Conservation (phyloP, 345 rosid species). For the Sapria himalayana region DNA sequence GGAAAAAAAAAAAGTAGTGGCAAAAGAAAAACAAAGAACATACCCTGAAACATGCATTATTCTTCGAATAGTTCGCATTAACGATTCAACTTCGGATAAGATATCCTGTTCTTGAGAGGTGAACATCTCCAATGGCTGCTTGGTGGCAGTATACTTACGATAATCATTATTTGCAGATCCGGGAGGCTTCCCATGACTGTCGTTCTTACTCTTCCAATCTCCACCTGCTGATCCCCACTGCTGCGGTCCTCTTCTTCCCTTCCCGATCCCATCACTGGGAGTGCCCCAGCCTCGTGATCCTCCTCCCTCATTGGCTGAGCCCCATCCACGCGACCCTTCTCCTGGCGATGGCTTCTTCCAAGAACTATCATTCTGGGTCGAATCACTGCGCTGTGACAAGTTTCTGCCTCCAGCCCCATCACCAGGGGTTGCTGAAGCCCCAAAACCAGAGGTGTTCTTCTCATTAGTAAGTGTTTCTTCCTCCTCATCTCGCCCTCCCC, state of each 20-base stretch:
- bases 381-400: neutral
- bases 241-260: slow-evolving; percentile 21
- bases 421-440: too few species aligned
- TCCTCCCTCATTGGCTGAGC: slow-evolving; percentile 18
- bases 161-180: slow-evolving; percentile 17
- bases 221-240: slow-evolving; percentile 27
- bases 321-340: slow-evolving; percentile 17
- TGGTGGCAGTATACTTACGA: slow-evolving; percentile 25
- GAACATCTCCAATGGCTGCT: slow-evolving; percentile 61
- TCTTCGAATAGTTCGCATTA: slow-evolving; percentile 39
- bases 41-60: slow-evolving; percentile 55
- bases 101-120: slow-evolving; percentile 71
- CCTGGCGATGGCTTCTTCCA: slow-evolving; percentile 12
- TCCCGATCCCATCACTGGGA: too few species aligned
- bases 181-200: slow-evolving; percentile 27
- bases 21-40: slow-evolving; percentile 10
- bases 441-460: too few species aligned
- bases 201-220: slow-evolving; percentile 45
- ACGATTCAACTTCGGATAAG: slow-evolving; percentile 39
- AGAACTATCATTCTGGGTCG: neutral
- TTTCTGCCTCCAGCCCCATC: slow-evolving; percentile 3
- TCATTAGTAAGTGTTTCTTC: neutral
- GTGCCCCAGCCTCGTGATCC: slow-evolving; percentile 27
- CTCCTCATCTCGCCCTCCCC: neutral
- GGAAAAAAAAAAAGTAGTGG: too few species aligned